phyloP scores from a whole-genome alignment of 2,329 filamentous ascomycete species.

The Aureobasidium sp. region DNA sequence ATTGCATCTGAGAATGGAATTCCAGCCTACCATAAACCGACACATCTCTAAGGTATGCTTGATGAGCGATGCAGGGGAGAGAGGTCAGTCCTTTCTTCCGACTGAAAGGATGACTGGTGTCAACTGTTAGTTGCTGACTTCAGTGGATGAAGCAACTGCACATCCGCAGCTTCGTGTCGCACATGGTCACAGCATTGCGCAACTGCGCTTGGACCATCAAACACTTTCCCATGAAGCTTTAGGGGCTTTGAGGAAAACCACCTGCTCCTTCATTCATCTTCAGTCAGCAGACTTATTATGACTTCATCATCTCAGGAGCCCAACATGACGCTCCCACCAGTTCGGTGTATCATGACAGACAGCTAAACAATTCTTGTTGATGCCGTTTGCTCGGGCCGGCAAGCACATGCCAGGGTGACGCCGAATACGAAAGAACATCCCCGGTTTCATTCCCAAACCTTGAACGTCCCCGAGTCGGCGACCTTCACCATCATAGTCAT shows the following conservation, averaged over 20 bases:
- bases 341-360: too few relatives aligned
- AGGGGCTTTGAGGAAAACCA: background rate
- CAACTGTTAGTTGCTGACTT: background rate
- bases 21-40: slow-evolving; percentile 16
- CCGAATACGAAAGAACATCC: background rate
- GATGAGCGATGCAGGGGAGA: background rate
- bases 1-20: background rate
- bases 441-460: background rate
- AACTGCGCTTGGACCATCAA: background rate
- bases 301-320: too few relatives aligned
- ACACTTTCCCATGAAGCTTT: background rate
- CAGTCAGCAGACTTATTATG: too few relatives aligned
- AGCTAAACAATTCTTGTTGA: background rate
- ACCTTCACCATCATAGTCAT: background rate
- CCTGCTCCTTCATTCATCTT: background rate
- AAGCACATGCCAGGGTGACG: background rate
- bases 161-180: background rate
- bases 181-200: background rate
- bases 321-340: too few relatives aligned
- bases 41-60: slow-evolving; percentile 13
- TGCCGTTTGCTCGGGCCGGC: too few relatives aligned
- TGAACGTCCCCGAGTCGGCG: slow-evolving; percentile 12
- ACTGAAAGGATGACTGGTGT: background rate
- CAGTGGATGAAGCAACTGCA: background rate
- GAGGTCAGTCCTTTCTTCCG: background rate